These are phyloP conservation scores for Dryadomyces quercivorus DNA, from an alignment of 2,329 filamentous ascomycete genomes.

Conservation along the genomic window DNA sequence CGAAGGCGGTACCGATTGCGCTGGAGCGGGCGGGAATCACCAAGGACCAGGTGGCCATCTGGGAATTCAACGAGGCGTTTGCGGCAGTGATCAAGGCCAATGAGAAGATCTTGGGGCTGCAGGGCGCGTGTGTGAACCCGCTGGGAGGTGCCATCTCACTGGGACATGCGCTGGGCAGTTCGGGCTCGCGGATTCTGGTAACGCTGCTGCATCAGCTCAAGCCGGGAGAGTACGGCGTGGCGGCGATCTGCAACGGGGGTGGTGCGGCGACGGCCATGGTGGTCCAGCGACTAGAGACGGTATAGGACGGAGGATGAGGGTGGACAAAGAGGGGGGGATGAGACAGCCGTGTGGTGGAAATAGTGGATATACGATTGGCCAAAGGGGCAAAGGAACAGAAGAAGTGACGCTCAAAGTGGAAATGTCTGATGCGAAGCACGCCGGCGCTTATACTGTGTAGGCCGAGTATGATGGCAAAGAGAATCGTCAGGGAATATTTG, in stretches of 20 bases:
- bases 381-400: not conserved
- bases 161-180: constrained; percentile 87
- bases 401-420: not conserved
- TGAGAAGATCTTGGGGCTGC: constrained; percentile 69
- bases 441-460: not conserved
- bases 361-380: not conserved
- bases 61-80: constrained; percentile 99
- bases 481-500: not conserved
- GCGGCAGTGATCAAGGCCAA: constrained; percentile 92
- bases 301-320: constrained; percentile 19
- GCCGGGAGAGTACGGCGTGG: constrained; percentile 85
- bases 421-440: not conserved
- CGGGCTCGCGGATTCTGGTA: constrained; percentile 79
- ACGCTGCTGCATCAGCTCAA: constrained; percentile 86
- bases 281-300: constrained; percentile 65
- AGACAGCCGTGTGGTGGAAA: not conserved
- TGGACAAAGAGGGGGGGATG: not conserved
- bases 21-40: constrained; percentile 80
- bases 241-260: constrained; percentile 93
- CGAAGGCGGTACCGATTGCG: constrained; percentile 84
- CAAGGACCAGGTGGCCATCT: constrained; percentile 82
- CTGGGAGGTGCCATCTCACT: constrained; percentile 85
- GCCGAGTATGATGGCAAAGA: not conserved
- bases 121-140: constrained; percentile 71
- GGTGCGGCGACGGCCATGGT: constrained; percentile 86